Evolutionary conservation across 179 eudicot genomes (phyloP).

Genomic region (Camellia oleifera): DNA sequence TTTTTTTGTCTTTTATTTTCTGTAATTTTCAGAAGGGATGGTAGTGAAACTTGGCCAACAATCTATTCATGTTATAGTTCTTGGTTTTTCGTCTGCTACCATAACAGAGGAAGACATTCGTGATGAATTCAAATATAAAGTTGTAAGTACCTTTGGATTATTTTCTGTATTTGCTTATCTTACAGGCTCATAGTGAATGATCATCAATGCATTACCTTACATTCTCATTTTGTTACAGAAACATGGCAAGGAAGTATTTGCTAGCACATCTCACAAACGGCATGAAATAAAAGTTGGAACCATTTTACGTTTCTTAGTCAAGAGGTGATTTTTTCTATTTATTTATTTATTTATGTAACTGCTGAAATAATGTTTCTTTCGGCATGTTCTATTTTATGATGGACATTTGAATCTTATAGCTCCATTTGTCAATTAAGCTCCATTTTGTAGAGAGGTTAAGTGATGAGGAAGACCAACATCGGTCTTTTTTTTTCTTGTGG

Average conservation of each 20-base stretch:
- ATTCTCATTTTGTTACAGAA: conserved; percentile 41
- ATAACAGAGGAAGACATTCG: conserved; percentile 69
- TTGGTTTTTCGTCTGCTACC: conserved; percentile 71
- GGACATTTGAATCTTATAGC: not conserved
- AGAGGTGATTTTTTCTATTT: conserved; percentile 47
- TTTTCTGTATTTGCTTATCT: not conserved
- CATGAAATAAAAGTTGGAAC: no score
- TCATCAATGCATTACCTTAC: not conserved
- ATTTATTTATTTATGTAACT: not conserved
- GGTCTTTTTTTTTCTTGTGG: not conserved
- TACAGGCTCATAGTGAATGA: no score
- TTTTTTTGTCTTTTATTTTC: not conserved
- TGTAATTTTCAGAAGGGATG: conserved; percentile 60
- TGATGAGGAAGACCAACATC: not conserved
- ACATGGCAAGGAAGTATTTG: conserved; percentile 47
- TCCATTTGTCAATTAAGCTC: not conserved
- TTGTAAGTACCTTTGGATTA: conserved; percentile 14
- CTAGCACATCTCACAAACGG: no score
- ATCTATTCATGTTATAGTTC: no score
- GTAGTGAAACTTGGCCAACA: conserved; percentile 44
- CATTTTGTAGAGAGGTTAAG: not conserved
- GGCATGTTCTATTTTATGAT: not conserved
- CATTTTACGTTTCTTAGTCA: conserved; percentile 52
- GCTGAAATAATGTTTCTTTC: not conserved
- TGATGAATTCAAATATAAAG: conserved; percentile 40